Evolutionary conservation across 176 grass and related monocot species (phyloP).

Genomic region (barley (Hordeum vulgare)): MorexV3_pseudomolecules_assembly NC_058519.1:27311225-27311724

Average conservation of each 20-base stretch:
- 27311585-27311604: too few relatives aligned
- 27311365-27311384: neutral
- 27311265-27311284: neutral
- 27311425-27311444: too few relatives aligned
- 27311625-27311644: too few relatives aligned
- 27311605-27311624: too few relatives aligned
- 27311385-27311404: neutral
- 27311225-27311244: neutral
- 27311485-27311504: neutral
- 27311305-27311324: neutral
- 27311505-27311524: neutral
- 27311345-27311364: neutral
- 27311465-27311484: neutral
- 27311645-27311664: too few relatives aligned
- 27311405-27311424: too few relatives aligned
- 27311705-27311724: too few relatives aligned
- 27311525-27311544: neutral
- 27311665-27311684: too few relatives aligned
- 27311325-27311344: neutral
- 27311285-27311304: neutral
- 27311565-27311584: too few relatives aligned
- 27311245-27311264: neutral
- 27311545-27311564: neutral
- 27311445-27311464: neutral
- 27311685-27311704: too few relatives aligned